phyloP scores from a whole-genome alignment of 345 rosid species.

The Populus euphratica region DNA sequence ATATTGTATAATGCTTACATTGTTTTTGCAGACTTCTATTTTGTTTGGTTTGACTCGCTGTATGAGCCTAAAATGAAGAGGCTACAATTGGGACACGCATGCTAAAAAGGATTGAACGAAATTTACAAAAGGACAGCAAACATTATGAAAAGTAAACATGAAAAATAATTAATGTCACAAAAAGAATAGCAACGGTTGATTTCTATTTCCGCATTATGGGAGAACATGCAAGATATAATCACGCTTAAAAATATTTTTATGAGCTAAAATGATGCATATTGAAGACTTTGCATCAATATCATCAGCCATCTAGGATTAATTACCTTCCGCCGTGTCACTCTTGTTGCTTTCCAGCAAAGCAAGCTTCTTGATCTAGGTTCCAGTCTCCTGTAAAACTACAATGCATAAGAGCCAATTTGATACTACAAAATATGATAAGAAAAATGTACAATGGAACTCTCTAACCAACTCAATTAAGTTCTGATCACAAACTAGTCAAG shows the following conservation, averaged over 20 bases:
- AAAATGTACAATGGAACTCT: not conserved
- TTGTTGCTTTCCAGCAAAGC: slow-evolving; percentile 82
- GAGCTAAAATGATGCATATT: not conserved
- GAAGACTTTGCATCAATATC: not conserved
- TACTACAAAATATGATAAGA: not conserved
- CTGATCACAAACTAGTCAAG: not conserved
- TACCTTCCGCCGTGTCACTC: slow-evolving; percentile 73
- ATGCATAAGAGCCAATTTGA: slow-evolving; percentile 7
- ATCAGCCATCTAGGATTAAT: not conserved
- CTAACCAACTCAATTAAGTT: not conserved
- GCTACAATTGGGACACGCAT: not conserved
- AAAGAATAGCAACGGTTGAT: not conserved
- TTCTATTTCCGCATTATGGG: not conserved
- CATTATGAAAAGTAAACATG: not conserved
- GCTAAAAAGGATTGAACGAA: not conserved
- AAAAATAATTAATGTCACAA: not conserved
- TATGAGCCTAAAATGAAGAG: not conserved
- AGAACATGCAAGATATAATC: not conserved
- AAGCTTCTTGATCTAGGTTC: slow-evolving; percentile 85
- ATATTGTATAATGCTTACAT: not conserved
- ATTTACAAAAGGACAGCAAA: not conserved
- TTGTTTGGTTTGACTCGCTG: not conserved
- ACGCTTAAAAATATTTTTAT: not conserved
- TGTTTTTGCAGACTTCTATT: not conserved
- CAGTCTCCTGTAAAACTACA: slow-evolving; percentile 59